Evolutionary conservation across 495 filamentous ascomycete species (phyloP).

Genomic region (Penicillium subrubescens): DNA sequence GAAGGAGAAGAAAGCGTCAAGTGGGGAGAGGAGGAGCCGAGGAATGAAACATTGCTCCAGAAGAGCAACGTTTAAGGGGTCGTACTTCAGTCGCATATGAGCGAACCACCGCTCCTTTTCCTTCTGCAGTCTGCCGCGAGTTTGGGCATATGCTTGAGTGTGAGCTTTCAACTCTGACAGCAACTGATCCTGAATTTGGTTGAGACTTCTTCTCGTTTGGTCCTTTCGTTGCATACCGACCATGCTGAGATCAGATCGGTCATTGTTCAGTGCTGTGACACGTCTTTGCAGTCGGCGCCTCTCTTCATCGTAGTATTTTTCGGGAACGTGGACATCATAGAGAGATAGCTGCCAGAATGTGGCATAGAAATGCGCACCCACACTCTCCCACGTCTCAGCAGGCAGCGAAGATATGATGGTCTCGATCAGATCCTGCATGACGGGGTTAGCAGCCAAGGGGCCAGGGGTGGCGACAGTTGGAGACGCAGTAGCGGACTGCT

Average conservation of each 20-base stretch:
- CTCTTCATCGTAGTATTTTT: slow-evolving; percentile 73
- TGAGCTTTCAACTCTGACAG: slow-evolving; percentile 69
- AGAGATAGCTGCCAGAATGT: slow-evolving; percentile 92
- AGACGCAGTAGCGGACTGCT: slow-evolving; percentile 15
- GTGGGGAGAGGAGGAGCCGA: slow-evolving; percentile 76
- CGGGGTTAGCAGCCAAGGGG: slow-evolving; percentile 62
- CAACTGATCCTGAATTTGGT: slow-evolving; percentile 62
- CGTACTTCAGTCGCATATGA: slow-evolving; percentile 58
- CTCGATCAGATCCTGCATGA: slow-evolving; percentile 75
- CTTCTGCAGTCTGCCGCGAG: slow-evolving; percentile 63
- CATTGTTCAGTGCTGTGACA: slow-evolving; percentile 61
- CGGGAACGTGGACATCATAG: slow-evolving; percentile 74
- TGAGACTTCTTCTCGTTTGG: slow-evolving; percentile 58
- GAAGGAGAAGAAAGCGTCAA: slow-evolving; percentile 86
- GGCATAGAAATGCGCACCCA: slow-evolving; percentile 79
- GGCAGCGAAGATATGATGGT: slow-evolving; percentile 64
- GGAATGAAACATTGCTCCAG: slow-evolving; percentile 91
- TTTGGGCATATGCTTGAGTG: slow-evolving; percentile 63
- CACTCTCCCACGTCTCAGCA: slow-evolving; percentile 59
- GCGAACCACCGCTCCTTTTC: slow-evolving; percentile 84
- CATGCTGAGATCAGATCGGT: slow-evolving; percentile 70
- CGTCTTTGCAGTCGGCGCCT: slow-evolving; percentile 61
- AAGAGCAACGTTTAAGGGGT: slow-evolving; percentile 70
- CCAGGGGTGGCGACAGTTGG: slow-evolving; percentile 11
- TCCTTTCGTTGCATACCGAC: slow-evolving; percentile 64